Conservation (phyloP, 441 rosid genomes). For the Corymbia calophylla region DNA sequence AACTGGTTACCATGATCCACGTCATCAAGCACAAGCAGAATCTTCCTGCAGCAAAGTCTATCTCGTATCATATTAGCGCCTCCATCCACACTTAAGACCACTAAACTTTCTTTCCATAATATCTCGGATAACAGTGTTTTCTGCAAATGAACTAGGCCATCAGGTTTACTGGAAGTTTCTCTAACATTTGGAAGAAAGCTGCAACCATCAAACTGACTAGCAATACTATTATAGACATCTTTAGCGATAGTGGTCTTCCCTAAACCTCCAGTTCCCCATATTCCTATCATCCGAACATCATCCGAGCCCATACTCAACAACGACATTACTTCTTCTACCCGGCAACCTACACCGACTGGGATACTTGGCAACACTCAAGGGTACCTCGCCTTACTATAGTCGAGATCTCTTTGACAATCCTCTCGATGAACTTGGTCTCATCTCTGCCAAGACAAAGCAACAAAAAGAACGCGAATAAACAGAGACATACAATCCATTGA, state of each 20-base stretch:
- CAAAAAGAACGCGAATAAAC: background rate
- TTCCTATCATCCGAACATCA: background rate
- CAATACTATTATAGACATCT: no score
- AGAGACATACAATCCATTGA: background rate
- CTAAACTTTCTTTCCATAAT: no score
- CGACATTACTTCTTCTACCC: fast-evolving
- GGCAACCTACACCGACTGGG: background rate
- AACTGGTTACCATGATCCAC: no score
- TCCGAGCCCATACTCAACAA: fast-evolving
- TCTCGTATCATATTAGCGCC: no score
- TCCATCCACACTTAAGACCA: no score
- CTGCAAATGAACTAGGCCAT: no score
- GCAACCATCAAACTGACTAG: no score
- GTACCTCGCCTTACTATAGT: fast-evolving
- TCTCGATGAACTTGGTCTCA: background rate
- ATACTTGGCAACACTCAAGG: background rate
- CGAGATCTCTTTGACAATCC: fast-evolving
- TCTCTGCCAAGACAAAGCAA: background rate
- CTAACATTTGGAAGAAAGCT: no score
- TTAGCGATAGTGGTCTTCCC: no score
- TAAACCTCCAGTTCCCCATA: background rate
- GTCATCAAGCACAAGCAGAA: no score
- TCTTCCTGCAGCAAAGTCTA: no score
- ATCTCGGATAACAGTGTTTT: fast-evolving
- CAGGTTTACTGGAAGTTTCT: no score